A percentile compares a stretch with the other conserved stretches of the same genome.
Conservation (phyloP, 2,329 filamentous ascomycete species). For the Magnaporthiopsis poae region DNA sequence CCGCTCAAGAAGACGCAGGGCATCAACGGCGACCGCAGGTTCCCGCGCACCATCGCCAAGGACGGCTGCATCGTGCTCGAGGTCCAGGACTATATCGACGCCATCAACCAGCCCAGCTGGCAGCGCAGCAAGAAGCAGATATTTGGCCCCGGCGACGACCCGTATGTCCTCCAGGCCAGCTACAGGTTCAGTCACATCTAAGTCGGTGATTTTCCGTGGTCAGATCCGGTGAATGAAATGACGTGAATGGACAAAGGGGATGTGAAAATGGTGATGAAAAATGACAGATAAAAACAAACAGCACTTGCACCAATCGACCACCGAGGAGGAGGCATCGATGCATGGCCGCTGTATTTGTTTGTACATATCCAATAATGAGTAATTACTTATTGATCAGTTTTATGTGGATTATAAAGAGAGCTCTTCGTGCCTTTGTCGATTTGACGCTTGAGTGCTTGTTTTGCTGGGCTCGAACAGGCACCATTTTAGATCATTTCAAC, state of each 20-base stretch:
- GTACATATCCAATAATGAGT: background rate
- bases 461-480: background rate
- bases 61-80: constrained; percentile 86
- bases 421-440: background rate
- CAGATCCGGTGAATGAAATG: background rate
- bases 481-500: background rate
- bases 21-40: constrained; percentile 39
- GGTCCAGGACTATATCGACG: constrained; percentile 88
- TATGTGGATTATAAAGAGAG: too few relatives aligned
- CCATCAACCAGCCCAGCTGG: constrained; percentile 87
- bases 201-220: too few relatives aligned
- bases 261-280: background rate
- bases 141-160: constrained; percentile 47
- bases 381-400: background rate
- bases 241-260: background rate
- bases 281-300: background rate
- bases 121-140: constrained; percentile 53
- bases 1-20: constrained; percentile 64
- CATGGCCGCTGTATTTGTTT: background rate
- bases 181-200: constrained; percentile 45
- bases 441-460: background rate
- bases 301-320: background rate
- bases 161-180: constrained; percentile 52
- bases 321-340: background rate
- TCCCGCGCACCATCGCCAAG: constrained; percentile 56